Base-by-base conservation (phyloP, 306 rosid genomes). In the Rosa multiflora region DNA sequence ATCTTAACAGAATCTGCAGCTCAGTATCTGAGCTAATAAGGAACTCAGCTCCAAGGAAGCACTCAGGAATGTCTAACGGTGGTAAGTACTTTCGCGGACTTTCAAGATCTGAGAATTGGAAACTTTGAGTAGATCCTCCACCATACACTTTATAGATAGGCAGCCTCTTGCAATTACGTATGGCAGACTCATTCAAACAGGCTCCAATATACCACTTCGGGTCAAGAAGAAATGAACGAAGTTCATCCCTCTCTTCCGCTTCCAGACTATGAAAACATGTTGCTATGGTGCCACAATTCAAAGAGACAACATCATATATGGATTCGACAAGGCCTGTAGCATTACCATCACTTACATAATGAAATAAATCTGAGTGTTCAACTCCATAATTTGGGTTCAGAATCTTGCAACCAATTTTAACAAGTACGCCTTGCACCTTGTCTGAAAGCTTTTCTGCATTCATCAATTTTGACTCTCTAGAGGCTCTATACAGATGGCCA, bases 181-280 rank as follows among this genome's bases (percentile, higher is more conserved):
- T 72, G 78, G 79, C 83, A 78, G 83, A 74, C 72, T 84, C 97
- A 85, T 83, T 84, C 92, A 94, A 70, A 74, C 80, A 85, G 81
- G 71, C 75, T 69, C 94, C 92, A 86, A 87, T 82, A 85, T 94
- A 94, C 99, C 99, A 94, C 87, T 91, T 92, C 76, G 91, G 90
- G 80, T 94, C 89, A 74, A 94, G 92, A 84, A 94, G 90, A 92
- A 92, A 92, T 75, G 80, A 69, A 32, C 97, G 91, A 78, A 94
- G 95, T 78, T 85, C 91, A 81, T 89, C 86, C 80, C 88, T 87
- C 76, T 94, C 97, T 80, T 87, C 91, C 71, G 79, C 91, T 76
- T 84, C 84, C 72, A 94, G 83, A 85, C 73, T 85, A 79, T 82
- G 83, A 73, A 94, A 82, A 81, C 88, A 79, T 84, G 88, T 78